These are phyloP conservation scores for Gracilaria domingensis DNA, from an alignment of 23 red algal species.

Conservation along the genomic window DNA sequence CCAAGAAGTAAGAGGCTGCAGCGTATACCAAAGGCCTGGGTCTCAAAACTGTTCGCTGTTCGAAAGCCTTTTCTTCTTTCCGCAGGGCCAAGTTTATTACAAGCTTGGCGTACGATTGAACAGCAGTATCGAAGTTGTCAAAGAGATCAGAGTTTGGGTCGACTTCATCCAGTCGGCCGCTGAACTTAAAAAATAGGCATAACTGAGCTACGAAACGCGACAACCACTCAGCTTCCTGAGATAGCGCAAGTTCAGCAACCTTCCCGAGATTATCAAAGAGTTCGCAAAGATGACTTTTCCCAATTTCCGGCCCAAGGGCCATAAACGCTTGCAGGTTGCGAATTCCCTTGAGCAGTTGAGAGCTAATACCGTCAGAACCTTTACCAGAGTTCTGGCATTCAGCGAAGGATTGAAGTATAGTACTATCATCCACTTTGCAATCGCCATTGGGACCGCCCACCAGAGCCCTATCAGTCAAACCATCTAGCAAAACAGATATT, in stretches of 20 bases:
- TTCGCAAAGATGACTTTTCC: background rate
- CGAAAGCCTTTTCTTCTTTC: constrained; percentile 32
- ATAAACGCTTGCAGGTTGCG: constrained; percentile 42
- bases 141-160: background rate
- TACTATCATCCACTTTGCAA: constrained; percentile 8
- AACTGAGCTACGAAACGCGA: constrained; percentile 55
- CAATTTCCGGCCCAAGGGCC: constrained; percentile 29
- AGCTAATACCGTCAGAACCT: constrained; percentile 6
- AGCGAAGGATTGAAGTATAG: constrained; percentile 45
- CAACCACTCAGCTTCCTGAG: constrained; percentile 34
- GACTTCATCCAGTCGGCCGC: constrained; percentile 31
- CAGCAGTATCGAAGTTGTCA: constrained; percentile 29
- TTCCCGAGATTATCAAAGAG: constrained; percentile 37
- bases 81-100: constrained; percentile 33
- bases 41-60: constrained; percentile 34
- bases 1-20: constrained; percentile 30
- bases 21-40: constrained; percentile 28
- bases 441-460: background rate
- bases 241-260: constrained; percentile 11
- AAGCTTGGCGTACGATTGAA: constrained; percentile 35
- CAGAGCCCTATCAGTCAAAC: constrained; percentile 21
- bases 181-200: constrained; percentile 50
- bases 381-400: constrained; percentile 43
- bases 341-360: constrained; percentile 35
- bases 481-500: constrained; percentile 32